phyloP scores from a whole-genome alignment of 257 asterid species.

The Forsythia suspensa region DNA sequence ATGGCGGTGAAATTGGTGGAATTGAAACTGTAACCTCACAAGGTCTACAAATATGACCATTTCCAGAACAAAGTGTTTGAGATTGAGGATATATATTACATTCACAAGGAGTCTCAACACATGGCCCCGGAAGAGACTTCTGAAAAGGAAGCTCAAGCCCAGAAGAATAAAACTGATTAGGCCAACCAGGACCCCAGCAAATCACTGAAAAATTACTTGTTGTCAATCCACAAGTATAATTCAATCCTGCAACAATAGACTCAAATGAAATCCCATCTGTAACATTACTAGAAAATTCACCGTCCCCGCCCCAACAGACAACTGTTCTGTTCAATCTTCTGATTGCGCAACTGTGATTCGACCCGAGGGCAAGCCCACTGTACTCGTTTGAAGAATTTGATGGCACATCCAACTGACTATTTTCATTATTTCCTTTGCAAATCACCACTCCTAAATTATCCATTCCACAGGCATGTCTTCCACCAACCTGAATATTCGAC shows the following conservation, averaged over 20 bases:
- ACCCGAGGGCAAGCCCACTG: slow-evolving; percentile 58
- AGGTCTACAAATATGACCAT: slow-evolving; percentile 71
- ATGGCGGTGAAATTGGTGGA: slow-evolving; percentile 21
- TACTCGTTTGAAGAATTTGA: slow-evolving; percentile 37
- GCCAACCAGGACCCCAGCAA: slow-evolving; percentile 91
- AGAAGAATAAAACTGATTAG: slow-evolving; percentile 22
- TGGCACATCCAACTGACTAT: slow-evolving; percentile 59
- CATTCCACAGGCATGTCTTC: slow-evolving; percentile 67
- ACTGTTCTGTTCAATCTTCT: slow-evolving; percentile 54
- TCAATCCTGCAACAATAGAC: slow-evolving; percentile 61
- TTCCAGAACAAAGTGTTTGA: slow-evolving; percentile 58
- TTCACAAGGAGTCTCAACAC: slow-evolving; percentile 47
- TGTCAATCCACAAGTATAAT: slow-evolving; percentile 73
- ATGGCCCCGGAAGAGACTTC: slow-evolving; percentile 72
- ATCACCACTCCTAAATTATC: slow-evolving; percentile 42
- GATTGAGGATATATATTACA: slow-evolving; percentile 73
- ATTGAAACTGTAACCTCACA: slow-evolving; percentile 46
- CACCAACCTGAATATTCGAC: slow-evolving; percentile 62
- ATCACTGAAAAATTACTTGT: slow-evolving; percentile 60
- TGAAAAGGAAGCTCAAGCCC: slow-evolving; percentile 52
- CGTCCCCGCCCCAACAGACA: slow-evolving; percentile 79
- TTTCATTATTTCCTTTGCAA: slow-evolving; percentile 61
- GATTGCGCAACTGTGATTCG: slow-evolving; percentile 63
- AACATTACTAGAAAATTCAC: slow-evolving; percentile 29
- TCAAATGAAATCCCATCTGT: slow-evolving; percentile 53